A percentile compares a stretch with the other conserved stretches of the same genome.
Conservation (phyloP, 2,329 filamentous ascomycete genomes). For the Cyphellophora europaea region DNA sequence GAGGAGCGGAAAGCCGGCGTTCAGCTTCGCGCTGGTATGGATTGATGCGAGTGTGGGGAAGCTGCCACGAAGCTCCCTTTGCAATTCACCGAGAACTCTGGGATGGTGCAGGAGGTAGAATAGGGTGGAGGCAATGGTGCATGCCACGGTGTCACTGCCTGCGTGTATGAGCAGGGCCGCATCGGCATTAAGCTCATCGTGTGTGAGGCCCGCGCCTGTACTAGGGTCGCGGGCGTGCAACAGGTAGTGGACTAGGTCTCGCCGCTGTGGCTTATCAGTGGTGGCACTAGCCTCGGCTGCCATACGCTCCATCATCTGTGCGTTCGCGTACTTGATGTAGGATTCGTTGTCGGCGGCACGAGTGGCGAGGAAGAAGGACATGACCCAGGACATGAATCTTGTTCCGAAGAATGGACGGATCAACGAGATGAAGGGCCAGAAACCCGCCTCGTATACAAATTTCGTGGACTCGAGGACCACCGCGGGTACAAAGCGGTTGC, state of each 20-base stretch:
- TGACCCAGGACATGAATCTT: constrained; percentile 10
- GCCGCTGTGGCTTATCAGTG: constrained; percentile 53
- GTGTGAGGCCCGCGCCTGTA: constrained; percentile 56
- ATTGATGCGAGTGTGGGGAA: constrained; percentile 27
- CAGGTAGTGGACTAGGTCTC: constrained; percentile 67
- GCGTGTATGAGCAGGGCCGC: constrained; percentile 64
- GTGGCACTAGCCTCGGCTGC: constrained; percentile 11
- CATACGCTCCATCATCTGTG: constrained; percentile 2
- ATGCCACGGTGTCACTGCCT: constrained; percentile 63
- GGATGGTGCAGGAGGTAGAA: constrained; percentile 32
- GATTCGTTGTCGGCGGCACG: constrained; percentile 11
- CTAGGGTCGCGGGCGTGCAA: constrained; percentile 59
- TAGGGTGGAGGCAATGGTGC: constrained; percentile 38
- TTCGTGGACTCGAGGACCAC: constrained; percentile 11
- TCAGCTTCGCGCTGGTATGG: constrained; percentile 30
- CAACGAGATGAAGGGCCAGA: constrained; percentile 6
- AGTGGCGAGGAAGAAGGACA: constrained; percentile 14
- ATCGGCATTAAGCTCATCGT: constrained; percentile 61
- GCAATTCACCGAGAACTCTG: constrained; percentile 20
- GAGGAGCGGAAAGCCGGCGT: constrained; percentile 28
- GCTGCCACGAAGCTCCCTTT: constrained; percentile 23
- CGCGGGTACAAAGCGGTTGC: constrained; percentile 26
- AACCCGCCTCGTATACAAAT: constrained; percentile 11
- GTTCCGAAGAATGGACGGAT: constrained; percentile 12
- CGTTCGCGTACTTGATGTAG: constrained; percentile 11